Conservation (phyloP, 2,329 filamentous ascomycete species). For the Chaetomiaceae sp. region DNA sequence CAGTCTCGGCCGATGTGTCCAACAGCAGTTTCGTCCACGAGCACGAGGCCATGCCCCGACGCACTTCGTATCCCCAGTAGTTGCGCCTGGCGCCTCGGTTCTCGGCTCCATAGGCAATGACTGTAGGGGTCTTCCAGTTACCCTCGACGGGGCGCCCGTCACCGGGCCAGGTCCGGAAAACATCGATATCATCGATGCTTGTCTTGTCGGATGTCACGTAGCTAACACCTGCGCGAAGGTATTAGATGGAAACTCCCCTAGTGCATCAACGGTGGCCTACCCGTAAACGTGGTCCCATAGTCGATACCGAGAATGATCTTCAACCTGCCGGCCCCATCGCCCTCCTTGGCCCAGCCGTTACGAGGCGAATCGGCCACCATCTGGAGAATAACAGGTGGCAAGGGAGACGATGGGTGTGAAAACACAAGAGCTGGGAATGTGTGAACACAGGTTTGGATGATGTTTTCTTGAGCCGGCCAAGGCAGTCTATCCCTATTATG, state of each 20-base stretch:
- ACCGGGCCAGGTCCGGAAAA: constrained; percentile 1
- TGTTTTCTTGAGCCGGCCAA: no score
- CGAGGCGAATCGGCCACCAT: not conserved
- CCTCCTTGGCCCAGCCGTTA: not conserved
- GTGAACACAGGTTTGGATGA: no score
- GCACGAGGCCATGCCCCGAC: not conserved
- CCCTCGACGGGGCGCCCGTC: not conserved
- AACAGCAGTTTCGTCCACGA: constrained; percentile 1
- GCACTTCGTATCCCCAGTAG: not conserved
- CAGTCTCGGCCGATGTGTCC: constrained; percentile 2
- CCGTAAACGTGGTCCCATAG: constrained; percentile 4
- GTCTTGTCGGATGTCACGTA: constrained; percentile 5
- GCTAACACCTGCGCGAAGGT: not conserved
- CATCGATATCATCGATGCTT: constrained; percentile 2
- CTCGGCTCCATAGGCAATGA: constrained; percentile 1
- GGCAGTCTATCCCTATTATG: no score
- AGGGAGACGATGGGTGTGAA: no score
- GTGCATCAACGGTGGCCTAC: not conserved
- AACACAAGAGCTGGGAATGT: no score
- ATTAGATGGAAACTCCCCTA: not conserved
- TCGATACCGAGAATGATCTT: constrained; percentile 1
- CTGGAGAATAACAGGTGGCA: not conserved
- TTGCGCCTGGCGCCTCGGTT: not conserved
- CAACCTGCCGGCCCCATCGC: not conserved
- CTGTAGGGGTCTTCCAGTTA: constrained; percentile 2